Percentiles rank a stretch among this genome's conserved stretches.
Evolutionary conservation across 441 rosid genomes (phyloP).

Genomic region (Bruguiera hainesii): DNA sequence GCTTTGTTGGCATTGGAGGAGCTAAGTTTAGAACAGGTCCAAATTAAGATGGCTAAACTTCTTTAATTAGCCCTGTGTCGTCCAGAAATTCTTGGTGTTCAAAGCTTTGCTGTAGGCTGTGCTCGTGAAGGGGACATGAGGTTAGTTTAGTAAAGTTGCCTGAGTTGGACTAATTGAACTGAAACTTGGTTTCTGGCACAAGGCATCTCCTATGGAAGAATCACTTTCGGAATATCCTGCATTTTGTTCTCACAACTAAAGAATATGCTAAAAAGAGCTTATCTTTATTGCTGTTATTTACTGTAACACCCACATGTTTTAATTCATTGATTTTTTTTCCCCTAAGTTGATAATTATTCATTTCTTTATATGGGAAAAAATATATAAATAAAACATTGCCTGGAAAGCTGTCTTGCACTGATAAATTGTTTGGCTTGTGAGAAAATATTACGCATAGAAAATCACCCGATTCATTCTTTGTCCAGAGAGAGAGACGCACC

Average conservation of each 20-base stretch:
- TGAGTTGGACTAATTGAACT: background rate
- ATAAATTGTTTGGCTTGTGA: slow-evolving; percentile 9
- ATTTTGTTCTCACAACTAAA: slow-evolving; percentile 15
- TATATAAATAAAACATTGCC: background rate
- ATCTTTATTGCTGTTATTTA: background rate
- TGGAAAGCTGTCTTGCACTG: slow-evolving; percentile 6
- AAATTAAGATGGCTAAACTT: background rate
- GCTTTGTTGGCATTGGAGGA: too few species aligned
- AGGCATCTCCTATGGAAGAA: slow-evolving; percentile 25
- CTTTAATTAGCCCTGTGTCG: background rate
- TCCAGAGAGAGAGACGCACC: too few species aligned
- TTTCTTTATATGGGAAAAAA: background rate
- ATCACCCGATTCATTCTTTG: too few species aligned
- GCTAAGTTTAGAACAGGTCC: background rate
- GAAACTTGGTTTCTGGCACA: background rate
- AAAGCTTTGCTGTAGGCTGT: too few species aligned
- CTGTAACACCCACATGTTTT: background rate
- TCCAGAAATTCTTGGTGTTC: too few species aligned
- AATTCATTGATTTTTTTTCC: background rate
- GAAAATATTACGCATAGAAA: background rate
- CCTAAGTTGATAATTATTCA: slow-evolving; percentile 2
- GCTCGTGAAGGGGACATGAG: background rate
- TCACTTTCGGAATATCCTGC: slow-evolving; percentile 38
- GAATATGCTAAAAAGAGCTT: slow-evolving; percentile 41
- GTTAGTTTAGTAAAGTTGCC: slow-evolving; percentile 8